Evolutionary conservation across 2,329 filamentous ascomycete genomes (phyloP).

Genomic region (Helotiales sp.): DNA sequence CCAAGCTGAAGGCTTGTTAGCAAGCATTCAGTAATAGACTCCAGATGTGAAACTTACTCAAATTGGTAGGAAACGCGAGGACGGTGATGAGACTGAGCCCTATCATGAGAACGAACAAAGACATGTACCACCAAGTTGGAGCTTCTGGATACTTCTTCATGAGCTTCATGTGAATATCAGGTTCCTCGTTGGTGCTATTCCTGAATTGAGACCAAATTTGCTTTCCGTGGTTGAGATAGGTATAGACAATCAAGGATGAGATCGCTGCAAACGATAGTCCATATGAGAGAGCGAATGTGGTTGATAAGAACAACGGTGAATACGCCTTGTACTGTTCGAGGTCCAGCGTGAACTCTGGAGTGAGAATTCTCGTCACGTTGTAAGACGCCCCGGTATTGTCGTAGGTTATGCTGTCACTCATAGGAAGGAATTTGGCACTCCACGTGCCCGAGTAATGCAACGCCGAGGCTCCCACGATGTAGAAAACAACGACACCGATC

Average conservation of each 20-base stretch:
- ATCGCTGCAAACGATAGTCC: slow-evolving; percentile 74
- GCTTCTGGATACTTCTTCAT: slow-evolving; percentile 57
- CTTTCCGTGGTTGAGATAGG: slow-evolving; percentile 64
- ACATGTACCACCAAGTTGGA: slow-evolving; percentile 58
- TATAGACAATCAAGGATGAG: slow-evolving; percentile 66
- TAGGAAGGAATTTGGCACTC: slow-evolving; percentile 62
- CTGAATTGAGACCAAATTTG: slow-evolving; percentile 54
- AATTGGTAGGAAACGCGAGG: slow-evolving; percentile 44
- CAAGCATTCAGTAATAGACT: background rate
- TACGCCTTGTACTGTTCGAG: slow-evolving; percentile 70
- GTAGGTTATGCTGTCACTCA: slow-evolving; percentile 60
- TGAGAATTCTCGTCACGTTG: slow-evolving; percentile 59
- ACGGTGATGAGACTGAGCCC: slow-evolving; percentile 36
- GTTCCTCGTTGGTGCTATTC: slow-evolving; percentile 34
- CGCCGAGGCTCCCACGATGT: slow-evolving; percentile 55
- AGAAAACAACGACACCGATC: slow-evolving; percentile 55
- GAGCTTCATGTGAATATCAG: slow-evolving; percentile 52
- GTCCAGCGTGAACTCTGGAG: slow-evolving; percentile 55
- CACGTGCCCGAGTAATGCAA: slow-evolving; percentile 67
- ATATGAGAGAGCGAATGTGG: slow-evolving; percentile 69
- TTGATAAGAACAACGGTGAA: slow-evolving; percentile 72
- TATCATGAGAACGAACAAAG: slow-evolving; percentile 40
- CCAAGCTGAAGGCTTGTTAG: slow-evolving; percentile 26
- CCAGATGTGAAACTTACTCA: background rate
- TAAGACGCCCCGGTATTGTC: slow-evolving; percentile 63